A percentile compares a stretch with the other conserved stretches of the same genome.
Evolutionary conservation across 2,329 filamentous ascomycete species (phyloP).

Genomic region (Penicillium concentricum): DNA sequence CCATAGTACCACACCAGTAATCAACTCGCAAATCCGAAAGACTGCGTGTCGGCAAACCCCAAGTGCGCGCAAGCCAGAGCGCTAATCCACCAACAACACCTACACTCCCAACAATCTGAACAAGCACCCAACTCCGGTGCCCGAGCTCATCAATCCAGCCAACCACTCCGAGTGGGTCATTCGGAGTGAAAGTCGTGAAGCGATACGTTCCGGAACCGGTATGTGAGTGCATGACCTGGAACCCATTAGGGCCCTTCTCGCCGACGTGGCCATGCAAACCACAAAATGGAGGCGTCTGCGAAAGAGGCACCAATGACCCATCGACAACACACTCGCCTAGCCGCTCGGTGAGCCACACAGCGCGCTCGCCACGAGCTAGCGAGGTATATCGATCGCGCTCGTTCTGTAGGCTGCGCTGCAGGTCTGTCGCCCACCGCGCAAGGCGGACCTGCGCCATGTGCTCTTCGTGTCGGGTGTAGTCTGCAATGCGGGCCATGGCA

Average conservation of each 20-base stretch:
- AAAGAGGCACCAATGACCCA: constrained; percentile 59
- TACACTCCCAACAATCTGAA: constrained; percentile 73
- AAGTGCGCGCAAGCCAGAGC: constrained; percentile 57
- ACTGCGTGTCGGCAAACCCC: constrained; percentile 36
- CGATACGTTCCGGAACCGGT: constrained; percentile 32
- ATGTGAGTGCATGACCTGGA: constrained; percentile 25
- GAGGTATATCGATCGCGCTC: constrained; percentile 69
- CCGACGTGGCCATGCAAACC: constrained; percentile 21
- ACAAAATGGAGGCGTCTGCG: constrained; percentile 35
- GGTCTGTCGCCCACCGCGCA: constrained; percentile 77
- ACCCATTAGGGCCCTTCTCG: constrained; percentile 24
- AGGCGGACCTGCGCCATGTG: constrained; percentile 66
- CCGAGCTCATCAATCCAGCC: constrained; percentile 66
- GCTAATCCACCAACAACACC: constrained; percentile 72
- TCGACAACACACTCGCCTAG: constrained; percentile 67
- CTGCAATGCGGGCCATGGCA: constrained; percentile 60
- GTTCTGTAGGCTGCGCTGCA: constrained; percentile 72
- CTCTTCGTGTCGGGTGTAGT: constrained; percentile 61
- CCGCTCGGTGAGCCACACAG: constrained; percentile 66
- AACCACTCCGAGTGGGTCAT: constrained; percentile 79
- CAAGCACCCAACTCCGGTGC: constrained; percentile 62
- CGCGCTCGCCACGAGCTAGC: constrained; percentile 61
- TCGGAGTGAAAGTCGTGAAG: constrained; percentile 48
- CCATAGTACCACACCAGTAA: constrained; percentile 19
- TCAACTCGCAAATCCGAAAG: constrained; percentile 34